Conservation (phyloP, 108 stramenopile genomes). For the Pseudonitzschia delicatissima region DNA sequence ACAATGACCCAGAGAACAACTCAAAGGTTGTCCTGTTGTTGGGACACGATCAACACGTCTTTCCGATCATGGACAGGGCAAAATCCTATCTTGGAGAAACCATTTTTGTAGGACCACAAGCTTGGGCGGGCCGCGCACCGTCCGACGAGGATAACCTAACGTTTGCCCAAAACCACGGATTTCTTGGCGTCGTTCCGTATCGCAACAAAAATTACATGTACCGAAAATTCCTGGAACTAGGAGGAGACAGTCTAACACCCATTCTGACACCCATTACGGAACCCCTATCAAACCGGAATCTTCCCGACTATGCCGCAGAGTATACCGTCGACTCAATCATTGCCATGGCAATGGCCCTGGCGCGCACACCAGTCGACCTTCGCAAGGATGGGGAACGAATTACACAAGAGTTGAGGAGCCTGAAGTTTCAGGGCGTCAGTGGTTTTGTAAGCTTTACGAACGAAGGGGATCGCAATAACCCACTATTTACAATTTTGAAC, state of each 20-base stretch:
- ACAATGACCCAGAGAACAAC: constrained; percentile 10
- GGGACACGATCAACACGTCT: constrained; percentile 12
- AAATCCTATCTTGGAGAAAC: constrained; percentile 13
- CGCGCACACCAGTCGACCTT: background rate
- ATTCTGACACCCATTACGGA: too few relatives aligned
- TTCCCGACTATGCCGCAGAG: constrained; percentile 14
- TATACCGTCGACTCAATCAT: constrained; percentile 13
- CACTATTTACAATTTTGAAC: constrained; percentile 8
- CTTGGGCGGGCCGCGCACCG: background rate
- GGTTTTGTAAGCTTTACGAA: constrained; percentile 10
- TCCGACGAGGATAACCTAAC: background rate
- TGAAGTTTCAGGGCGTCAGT: constrained; percentile 10
- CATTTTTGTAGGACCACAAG: constrained; percentile 8
- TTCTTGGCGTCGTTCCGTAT: background rate
- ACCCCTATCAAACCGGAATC: too few relatives aligned
- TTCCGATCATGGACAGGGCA: constrained; percentile 13
- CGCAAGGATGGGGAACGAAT: constrained; percentile 2
- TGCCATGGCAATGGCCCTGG: constrained; percentile 9
- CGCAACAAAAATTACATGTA: background rate
- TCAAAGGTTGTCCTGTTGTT: constrained; percentile 18
- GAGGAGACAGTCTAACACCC: background rate
- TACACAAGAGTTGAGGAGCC: background rate
- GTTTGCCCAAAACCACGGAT: background rate
- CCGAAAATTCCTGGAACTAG: background rate
- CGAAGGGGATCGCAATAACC: constrained; percentile 13